Evolutionary conservation across 139 green algal genomes (phyloP).

Genomic region (Edaphochlamys debaryana): DNA sequence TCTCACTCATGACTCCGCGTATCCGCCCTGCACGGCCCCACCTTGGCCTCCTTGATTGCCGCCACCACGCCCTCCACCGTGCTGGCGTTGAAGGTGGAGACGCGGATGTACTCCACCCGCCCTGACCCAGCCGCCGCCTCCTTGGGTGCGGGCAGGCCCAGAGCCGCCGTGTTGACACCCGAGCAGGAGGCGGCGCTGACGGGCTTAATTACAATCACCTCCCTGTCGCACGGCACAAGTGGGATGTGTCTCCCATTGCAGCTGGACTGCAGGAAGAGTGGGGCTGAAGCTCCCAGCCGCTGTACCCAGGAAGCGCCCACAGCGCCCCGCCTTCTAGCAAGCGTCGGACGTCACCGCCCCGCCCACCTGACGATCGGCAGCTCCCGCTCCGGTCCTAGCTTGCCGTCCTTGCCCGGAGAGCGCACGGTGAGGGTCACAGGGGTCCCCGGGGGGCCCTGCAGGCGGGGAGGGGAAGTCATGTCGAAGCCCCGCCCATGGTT

Average conservation of each 20-base stretch:
- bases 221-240: conserved; percentile 24
- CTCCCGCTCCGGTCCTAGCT: conserved; percentile 21
- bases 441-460: conserved; percentile 35
- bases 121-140: neutral
- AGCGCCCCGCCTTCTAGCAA: neutral
- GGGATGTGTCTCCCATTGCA: neutral
- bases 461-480: too few species aligned
- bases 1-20: too few species aligned
- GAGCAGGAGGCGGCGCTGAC: conserved; percentile 78
- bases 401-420: neutral
- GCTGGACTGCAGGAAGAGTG: too few species aligned
- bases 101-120: conserved; percentile 85
- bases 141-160: neutral
- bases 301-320: too few species aligned
- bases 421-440: conserved; percentile 42
- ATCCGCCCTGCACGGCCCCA: too few species aligned
- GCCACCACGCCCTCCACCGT: conserved; percentile 69
- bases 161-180: neutral
- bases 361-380: conserved; percentile 54
- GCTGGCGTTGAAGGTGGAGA: conserved; percentile 90
- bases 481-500: too few species aligned
- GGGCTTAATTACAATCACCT: conserved; percentile 78
- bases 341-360: conserved; percentile 18
- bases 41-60: conserved; percentile 69
- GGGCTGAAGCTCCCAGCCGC: too few species aligned